phyloP scores from a whole-genome alignment of 257 asterid species.

The Buddleja alternifolia region DNA sequence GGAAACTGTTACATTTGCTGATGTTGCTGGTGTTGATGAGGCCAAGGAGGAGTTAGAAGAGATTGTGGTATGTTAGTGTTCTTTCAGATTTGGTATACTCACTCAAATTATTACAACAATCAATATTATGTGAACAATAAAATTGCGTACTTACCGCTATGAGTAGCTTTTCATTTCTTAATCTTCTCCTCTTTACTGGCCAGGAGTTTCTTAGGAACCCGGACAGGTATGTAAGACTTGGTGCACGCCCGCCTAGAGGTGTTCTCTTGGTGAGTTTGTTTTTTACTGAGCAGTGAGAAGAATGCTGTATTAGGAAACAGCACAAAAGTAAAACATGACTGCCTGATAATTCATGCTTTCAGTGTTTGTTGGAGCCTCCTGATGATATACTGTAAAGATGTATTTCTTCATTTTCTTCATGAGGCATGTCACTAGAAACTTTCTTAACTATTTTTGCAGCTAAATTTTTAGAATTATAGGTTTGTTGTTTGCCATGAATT shows the following conservation, averaged over 20 bases:
- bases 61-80: constrained; percentile 72
- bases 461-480: neutral
- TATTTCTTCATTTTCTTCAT: constrained; percentile 11
- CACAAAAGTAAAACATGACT: constrained; percentile 21
- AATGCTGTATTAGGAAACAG: constrained; percentile 17
- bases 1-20: constrained; percentile 82
- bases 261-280: constrained; percentile 86
- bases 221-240: constrained; percentile 81
- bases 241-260: constrained; percentile 99
- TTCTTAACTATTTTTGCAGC: neutral
- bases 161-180: constrained; percentile 19
- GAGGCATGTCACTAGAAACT: neutral
- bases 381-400: constrained; percentile 24
- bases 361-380: constrained; percentile 18
- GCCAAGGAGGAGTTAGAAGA: constrained; percentile 99
- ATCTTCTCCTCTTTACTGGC: constrained; percentile 34
- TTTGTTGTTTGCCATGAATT: constrained; percentile 11
- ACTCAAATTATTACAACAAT: neutral
- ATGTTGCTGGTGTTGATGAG: constrained; percentile 99
- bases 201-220: constrained; percentile 99
- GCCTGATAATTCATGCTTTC: constrained; percentile 23
- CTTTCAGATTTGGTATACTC: constrained; percentile 23
- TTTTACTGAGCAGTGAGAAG: constrained; percentile 19
- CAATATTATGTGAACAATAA: constrained; percentile 13
- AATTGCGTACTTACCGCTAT: constrained; percentile 2